These are phyloP conservation scores for Cubamyces sp. DNA, from an alignment of 768 basidiomycete genomes.

Conservation along the genomic window DNA sequence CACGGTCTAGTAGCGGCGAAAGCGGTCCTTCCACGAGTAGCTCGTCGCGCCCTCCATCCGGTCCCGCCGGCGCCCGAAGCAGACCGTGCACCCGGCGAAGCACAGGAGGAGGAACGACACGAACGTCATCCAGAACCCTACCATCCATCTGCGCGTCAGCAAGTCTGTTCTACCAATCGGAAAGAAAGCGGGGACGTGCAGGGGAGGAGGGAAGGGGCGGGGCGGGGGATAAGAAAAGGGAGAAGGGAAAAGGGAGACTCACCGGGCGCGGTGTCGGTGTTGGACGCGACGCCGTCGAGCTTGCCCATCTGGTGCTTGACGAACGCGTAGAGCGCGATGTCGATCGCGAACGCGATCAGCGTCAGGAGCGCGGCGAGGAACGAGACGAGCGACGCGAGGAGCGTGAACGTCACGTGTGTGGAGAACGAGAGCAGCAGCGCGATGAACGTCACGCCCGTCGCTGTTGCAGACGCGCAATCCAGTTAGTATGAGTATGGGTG, in stretches of 20 bases:
- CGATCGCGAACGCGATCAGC: conserved; percentile 74
- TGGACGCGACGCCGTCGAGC: conserved; percentile 46
- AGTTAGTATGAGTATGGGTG: too few species aligned
- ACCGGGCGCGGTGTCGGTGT: conserved; percentile 69
- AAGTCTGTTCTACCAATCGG: too few species aligned
- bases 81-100: conserved; percentile 69
- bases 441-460: conserved; percentile 59
- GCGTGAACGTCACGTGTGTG: conserved; percentile 49
- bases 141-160: conserved; percentile 2
- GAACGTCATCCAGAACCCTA: conserved; percentile 80
- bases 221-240: neutral
- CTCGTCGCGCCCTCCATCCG: conserved; percentile 47
- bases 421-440: conserved; percentile 68
- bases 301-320: conserved; percentile 61
- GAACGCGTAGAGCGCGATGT: conserved; percentile 71
- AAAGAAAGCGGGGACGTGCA: too few species aligned
- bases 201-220: conserved; percentile 3
- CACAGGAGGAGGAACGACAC: conserved; percentile 64
- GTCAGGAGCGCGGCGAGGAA: conserved; percentile 73
- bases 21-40: conserved; percentile 41
- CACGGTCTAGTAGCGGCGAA: conserved; percentile 16
- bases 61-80: conserved; percentile 64
- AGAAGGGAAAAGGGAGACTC: conserved; percentile 34
- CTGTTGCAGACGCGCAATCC: too few species aligned
- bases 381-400: conserved; percentile 51